A percentile compares a stretch with the other conserved stretches of the same genome.
Evolutionary conservation across 768 basidiomycete species (phyloP).

Genomic region (Lentinula edodes): DNA sequence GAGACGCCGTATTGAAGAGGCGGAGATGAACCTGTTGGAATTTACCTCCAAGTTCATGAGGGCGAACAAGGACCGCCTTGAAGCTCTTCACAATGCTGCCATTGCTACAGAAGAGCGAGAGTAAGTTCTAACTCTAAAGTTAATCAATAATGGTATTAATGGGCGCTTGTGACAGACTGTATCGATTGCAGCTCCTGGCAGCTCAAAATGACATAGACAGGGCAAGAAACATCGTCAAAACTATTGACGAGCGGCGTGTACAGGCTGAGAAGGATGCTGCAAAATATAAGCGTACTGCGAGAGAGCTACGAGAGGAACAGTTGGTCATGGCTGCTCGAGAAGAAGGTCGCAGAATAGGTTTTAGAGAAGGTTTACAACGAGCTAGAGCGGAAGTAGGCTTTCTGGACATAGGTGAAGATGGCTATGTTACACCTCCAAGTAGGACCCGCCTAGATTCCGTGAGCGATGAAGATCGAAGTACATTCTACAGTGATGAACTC

Average conservation of each 20-base stretch:
- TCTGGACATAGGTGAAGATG: not conserved
- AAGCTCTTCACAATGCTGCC: slow-evolving; percentile 14
- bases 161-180: slow-evolving; percentile 21
- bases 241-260: slow-evolving; percentile 32
- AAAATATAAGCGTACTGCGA: slow-evolving; percentile 30
- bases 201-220: slow-evolving; percentile 42
- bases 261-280: slow-evolving; percentile 42
- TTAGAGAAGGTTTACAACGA: slow-evolving; percentile 24
- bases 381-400: slow-evolving; percentile 19
- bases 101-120: slow-evolving; percentile 1
- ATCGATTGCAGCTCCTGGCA: slow-evolving; percentile 39
- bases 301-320: slow-evolving; percentile 39
- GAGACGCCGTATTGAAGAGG: slow-evolving; percentile 37
- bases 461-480: not conserved
- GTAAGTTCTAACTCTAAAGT: not conserved
- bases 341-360: slow-evolving; percentile 39
- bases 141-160: not conserved
- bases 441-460: not conserved
- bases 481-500: slow-evolving; percentile 2
- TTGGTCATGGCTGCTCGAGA: slow-evolving; percentile 36
- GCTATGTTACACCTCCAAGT: not conserved
- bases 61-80: slow-evolving; percentile 32
- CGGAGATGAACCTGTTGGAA: slow-evolving; percentile 35
- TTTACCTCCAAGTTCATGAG: slow-evolving; percentile 34
- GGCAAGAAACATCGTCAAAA: slow-evolving; percentile 38